Evolutionary conservation across 257 asterid genomes (phyloP).

Genomic region (Salvia rosmarinus): DNA sequence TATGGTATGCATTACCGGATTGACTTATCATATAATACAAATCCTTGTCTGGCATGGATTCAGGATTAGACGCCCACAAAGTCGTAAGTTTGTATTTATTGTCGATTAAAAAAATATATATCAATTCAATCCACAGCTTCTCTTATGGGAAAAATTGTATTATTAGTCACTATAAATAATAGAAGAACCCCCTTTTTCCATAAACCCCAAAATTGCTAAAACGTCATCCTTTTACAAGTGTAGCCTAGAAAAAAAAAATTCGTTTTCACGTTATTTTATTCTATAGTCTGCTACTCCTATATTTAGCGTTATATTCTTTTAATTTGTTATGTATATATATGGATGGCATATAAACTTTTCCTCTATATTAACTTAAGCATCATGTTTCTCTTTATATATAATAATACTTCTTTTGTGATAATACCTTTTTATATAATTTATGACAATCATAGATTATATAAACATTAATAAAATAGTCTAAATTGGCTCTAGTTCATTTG

Average conservation of each 20-base stretch:
- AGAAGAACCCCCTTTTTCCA: background rate
- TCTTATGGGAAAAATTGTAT: background rate
- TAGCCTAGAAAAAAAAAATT: background rate
- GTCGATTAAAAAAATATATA: background rate
- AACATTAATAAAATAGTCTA: too few species aligned
- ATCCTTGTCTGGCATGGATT: constrained; percentile 25
- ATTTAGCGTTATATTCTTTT: background rate
- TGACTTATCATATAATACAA: constrained; percentile 24
- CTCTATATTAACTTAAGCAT: too few species aligned
- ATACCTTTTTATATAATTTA: too few species aligned
- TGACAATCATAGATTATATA: too few species aligned
- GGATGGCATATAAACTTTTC: too few species aligned
- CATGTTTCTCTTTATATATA: too few species aligned
- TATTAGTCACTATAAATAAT: background rate
- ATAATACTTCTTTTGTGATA: too few species aligned
- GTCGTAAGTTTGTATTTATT: constrained; percentile 38
- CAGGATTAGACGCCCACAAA: constrained; percentile 30
- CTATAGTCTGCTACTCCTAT: background rate
- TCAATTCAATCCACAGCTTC: background rate
- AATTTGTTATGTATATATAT: background rate
- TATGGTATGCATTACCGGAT: background rate
- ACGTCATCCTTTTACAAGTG: background rate
- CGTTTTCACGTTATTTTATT: background rate
- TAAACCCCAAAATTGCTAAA: background rate
- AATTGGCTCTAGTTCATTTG: too few species aligned